phyloP scores from a whole-genome alignment of 805 yeast species.

The Ogataea angusta region DNA sequence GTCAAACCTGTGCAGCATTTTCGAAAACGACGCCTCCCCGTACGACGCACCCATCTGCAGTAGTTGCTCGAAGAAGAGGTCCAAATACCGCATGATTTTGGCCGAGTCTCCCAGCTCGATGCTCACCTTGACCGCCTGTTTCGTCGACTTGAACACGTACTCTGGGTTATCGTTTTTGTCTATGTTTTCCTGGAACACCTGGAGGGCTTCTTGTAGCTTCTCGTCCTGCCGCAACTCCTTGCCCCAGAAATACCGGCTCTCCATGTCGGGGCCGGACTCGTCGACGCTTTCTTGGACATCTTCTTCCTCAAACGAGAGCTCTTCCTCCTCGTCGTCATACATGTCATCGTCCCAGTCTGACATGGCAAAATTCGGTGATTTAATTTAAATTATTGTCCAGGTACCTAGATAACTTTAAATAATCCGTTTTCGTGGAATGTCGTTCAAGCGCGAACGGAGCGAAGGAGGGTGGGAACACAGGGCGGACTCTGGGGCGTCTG shows the following conservation, averaged over 20 bases:
- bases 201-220: conserved; percentile 24
- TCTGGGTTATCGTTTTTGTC: conserved; percentile 8
- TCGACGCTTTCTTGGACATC: conserved; percentile 15
- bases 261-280: conserved; percentile 15
- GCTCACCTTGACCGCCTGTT: conserved; percentile 32
- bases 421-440: too few relatives aligned
- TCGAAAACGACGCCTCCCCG: conserved; percentile 31
- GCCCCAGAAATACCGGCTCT: conserved; percentile 31
- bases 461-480: too few relatives aligned
- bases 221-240: conserved; percentile 34
- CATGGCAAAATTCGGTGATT: conserved; percentile 21
- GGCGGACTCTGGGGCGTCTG: too few relatives aligned
- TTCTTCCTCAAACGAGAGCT: conserved; percentile 33
- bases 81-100: conserved; percentile 14
- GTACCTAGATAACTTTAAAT: background rate
- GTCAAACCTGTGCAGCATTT: conserved; percentile 30
- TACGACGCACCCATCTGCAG: conserved; percentile 20
- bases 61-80: conserved; percentile 21
- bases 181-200: conserved; percentile 23
- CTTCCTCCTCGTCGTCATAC: conserved; percentile 36
- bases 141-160: conserved; percentile 33
- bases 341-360: conserved; percentile 38
- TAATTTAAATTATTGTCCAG: conserved; percentile 9
- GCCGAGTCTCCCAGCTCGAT: conserved; percentile 18
- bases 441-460: too few relatives aligned